Conservation (phyloP, 495 filamentous ascomycete genomes). For the Neurospora tetrasperma region DNA sequence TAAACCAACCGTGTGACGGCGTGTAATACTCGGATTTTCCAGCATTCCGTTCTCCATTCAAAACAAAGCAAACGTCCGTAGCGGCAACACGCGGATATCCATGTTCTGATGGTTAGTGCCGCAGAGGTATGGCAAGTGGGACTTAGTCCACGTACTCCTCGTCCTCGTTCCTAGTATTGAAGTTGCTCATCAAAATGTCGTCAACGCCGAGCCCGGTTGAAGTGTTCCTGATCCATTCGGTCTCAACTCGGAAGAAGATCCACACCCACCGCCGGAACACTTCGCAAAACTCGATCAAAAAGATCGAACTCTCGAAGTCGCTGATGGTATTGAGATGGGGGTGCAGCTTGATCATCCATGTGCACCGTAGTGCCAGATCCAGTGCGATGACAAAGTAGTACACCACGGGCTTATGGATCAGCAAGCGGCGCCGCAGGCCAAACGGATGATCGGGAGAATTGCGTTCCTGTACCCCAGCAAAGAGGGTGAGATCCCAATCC, state of each 20-base stretch:
- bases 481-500: slow-evolving; percentile 93
- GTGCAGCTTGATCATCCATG: slow-evolving; percentile 78
- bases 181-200: slow-evolving; percentile 37
- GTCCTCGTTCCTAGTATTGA: slow-evolving; percentile 30
- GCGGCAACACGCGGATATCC: neutral
- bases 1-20: neutral
- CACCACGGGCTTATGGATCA: slow-evolving; percentile 53
- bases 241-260: slow-evolving; percentile 92
- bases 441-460: slow-evolving; percentile 55
- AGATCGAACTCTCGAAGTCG: slow-evolving; percentile 75
- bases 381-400: slow-evolving; percentile 77
- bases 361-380: slow-evolving; percentile 74
- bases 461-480: slow-evolving; percentile 39
- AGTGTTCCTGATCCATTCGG: slow-evolving; percentile 62
- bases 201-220: slow-evolving; percentile 26
- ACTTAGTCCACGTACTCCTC: slow-evolving; percentile 19
- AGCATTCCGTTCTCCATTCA: neutral
- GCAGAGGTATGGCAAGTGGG: neutral
- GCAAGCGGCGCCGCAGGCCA: slow-evolving; percentile 62
- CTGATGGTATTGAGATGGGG: slow-evolving; percentile 70
- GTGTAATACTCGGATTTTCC: neutral
- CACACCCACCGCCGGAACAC: slow-evolving; percentile 86
- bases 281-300: slow-evolving; percentile 77
- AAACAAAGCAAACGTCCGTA: neutral
- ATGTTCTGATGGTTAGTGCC: neutral